Percentiles rank a stretch among this genome's conserved stretches.
These are phyloP conservation scores for Otatea glauca DNA, from an alignment of 176 grass and related monocot genomes.

Conservation along the genomic window DNA sequence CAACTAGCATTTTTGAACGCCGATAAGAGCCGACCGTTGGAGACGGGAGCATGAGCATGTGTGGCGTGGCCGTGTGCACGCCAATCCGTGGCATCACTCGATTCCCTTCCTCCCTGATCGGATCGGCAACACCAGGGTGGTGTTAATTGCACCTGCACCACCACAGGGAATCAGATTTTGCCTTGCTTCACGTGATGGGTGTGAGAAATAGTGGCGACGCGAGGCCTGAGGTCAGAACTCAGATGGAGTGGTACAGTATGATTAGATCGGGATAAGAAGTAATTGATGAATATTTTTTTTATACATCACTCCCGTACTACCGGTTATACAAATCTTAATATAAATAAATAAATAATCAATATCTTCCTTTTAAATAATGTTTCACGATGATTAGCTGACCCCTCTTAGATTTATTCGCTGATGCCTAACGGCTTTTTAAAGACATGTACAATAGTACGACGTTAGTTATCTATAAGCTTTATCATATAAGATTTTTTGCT, in stretches of 20 bases:
- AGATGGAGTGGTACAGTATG: too few species aligned
- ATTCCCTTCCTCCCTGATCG: not conserved
- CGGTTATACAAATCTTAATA: too few species aligned
- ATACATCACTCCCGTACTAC: too few species aligned
- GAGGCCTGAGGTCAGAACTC: not conserved
- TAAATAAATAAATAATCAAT: too few species aligned
- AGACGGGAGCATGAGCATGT: not conserved
- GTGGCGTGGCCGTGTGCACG: not conserved
- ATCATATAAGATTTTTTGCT: too few species aligned
- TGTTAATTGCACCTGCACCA: not conserved
- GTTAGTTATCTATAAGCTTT: too few species aligned
- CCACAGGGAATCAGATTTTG: not conserved
- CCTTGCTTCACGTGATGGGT: not conserved
- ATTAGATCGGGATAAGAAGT: not conserved
- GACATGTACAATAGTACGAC: too few species aligned
- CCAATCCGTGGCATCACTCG: not conserved
- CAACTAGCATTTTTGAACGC: not conserved
- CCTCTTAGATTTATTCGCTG: too few species aligned
- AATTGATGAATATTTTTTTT: too few species aligned
- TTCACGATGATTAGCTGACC: too few species aligned
- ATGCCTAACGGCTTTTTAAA: too few species aligned
- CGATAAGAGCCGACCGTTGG: conserved; percentile 32
- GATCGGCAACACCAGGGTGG: not conserved
- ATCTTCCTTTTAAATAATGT: too few species aligned
- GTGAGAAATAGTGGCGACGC: conserved; percentile 16